phyloP scores from a whole-genome alignment of 108 stramenopile genomes.

The Nannochloropsis salina region DNA sequence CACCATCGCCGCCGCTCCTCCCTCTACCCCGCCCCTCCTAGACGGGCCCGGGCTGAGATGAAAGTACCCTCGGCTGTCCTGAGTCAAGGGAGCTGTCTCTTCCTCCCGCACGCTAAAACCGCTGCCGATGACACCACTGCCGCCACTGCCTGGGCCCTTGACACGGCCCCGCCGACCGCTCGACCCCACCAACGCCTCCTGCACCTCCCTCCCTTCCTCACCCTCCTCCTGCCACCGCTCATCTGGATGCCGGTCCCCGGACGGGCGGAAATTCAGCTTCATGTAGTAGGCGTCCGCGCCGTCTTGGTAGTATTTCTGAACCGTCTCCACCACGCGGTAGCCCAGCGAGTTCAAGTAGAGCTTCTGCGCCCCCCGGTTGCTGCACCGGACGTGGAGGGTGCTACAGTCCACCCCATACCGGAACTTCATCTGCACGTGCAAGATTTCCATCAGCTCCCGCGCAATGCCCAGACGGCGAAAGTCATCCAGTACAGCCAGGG shows the following conservation, averaged over 20 bases:
- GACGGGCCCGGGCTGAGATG: neutral
- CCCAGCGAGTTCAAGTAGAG: conserved; percentile 36
- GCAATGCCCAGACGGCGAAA: conserved; percentile 38
- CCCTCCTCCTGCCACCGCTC: neutral
- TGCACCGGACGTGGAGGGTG: conserved; percentile 39
- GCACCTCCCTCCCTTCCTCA: neutral
- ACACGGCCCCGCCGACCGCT: neutral
- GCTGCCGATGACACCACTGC: neutral
- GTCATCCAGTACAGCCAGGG: conserved; percentile 37
- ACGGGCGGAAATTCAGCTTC: conserved; percentile 6
- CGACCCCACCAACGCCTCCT: neutral
- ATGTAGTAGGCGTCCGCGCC: conserved; percentile 42
- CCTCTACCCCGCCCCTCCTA: neutral
- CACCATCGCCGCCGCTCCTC: neutral
- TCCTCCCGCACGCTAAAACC: conserved; percentile 16
- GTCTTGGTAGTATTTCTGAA: conserved; percentile 31
- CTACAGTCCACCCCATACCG: conserved; percentile 17
- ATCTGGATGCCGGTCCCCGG: no score
- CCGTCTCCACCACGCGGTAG: conserved; percentile 31
- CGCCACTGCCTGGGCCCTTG: neutral
- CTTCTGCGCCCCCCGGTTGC: conserved; percentile 29
- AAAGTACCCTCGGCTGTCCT: conserved; percentile 9
- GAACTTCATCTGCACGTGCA: conserved; percentile 35
- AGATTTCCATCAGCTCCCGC: conserved; percentile 33
- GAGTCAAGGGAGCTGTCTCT: neutral